Conservation (phyloP, 1,139 yeast genomes). For the Scheffersomyces illinoinensis region DNA sequence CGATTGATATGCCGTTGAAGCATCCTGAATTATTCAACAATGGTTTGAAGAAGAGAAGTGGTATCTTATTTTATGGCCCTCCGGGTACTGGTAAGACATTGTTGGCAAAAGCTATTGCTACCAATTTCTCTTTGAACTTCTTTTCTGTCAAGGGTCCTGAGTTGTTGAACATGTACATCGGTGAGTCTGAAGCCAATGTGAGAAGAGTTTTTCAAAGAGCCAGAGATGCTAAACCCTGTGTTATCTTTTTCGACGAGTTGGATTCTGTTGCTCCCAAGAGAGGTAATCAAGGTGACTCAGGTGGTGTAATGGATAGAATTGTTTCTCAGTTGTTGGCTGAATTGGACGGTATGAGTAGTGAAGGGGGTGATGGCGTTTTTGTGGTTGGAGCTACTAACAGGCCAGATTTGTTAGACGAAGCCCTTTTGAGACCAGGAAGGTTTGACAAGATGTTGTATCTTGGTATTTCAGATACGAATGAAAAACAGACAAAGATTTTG, state of each 20-base stretch:
- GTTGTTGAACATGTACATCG: conserved; percentile 92
- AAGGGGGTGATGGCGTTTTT: conserved; percentile 73
- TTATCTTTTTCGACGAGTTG: conserved; percentile 92
- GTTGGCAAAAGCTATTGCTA: conserved; percentile 94
- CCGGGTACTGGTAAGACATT: conserved; percentile 98
- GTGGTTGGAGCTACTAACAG: conserved; percentile 97
- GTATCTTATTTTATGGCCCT: conserved; percentile 93
- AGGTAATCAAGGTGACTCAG: conserved; percentile 97
- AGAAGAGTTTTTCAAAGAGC: conserved; percentile 92
- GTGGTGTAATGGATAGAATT: conserved; percentile 98
- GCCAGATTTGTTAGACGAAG: conserved; percentile 93
- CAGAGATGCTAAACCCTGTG: conserved; percentile 95
- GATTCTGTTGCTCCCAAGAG: conserved; percentile 98
- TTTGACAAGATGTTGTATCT: conserved; percentile 92
- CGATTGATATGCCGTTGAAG: conserved; percentile 92
- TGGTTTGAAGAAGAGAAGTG: conserved; percentile 92
- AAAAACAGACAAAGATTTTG: conserved; percentile 81
- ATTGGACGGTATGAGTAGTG: conserved; percentile 91
- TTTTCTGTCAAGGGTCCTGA: conserved; percentile 97
- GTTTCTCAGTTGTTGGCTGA: conserved; percentile 94
- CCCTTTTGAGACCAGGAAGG: conserved; percentile 90
- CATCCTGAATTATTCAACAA: conserved; percentile 86
- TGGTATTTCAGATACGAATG: conserved; percentile 90
- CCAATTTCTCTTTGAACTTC: conserved; percentile 88
- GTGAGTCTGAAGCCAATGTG: conserved; percentile 97